Evolutionary conservation across 2,329 filamentous ascomycete genomes (phyloP), one percentile per base, ranked within the genome.

Genomic region (Neonectria hederae): DNA sequence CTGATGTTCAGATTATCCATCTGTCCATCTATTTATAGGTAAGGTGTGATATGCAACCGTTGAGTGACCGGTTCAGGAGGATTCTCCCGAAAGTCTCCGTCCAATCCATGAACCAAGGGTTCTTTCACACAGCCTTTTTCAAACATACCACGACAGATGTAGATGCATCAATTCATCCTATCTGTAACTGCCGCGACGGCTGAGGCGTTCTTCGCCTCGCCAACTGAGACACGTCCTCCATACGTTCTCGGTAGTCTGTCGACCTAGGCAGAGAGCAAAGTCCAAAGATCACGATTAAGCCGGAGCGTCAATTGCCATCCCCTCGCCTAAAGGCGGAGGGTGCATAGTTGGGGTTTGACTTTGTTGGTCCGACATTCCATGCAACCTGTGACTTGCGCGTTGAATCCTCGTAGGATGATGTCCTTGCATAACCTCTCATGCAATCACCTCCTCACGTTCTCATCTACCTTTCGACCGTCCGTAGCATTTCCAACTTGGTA

Each of bases 261-360:
- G 85, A 81, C 80, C 70, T 65, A 87, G 92, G 93, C 94, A 91
- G 84, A 97, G 87, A 97, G 80, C 78, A 87, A 87, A 79, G 65
- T 63, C 67, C 65, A 69, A 75, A 21, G 91, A 93, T 93, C 92
- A 90, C 93, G 91, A 97, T 96, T 97, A 97, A 97, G 94, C 94
- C 94, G 94, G 94, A 97, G 94, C 92, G 88, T 88, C 90, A 90
- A 90, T 89, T 94, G 90, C 87, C 92, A 90, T 89, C 86, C 89
- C 85, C 84, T 83, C 82, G 82, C 87, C 83, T 92, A 97, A 82
- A 97, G 92, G 88, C 84, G 79, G 79, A 81, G 84, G 89, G 89
- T 91, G 92, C 90, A 89, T 97, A 92, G 93, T 90, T 88, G 90
- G 86, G 84, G 93, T 88, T 97, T 97, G 94, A 97, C 93, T 97